A percentile compares a stretch with the other conserved stretches of the same genome.
Conservation (phyloP, 805 yeast species). For the Sporopachydermia lactativora region DNA sequence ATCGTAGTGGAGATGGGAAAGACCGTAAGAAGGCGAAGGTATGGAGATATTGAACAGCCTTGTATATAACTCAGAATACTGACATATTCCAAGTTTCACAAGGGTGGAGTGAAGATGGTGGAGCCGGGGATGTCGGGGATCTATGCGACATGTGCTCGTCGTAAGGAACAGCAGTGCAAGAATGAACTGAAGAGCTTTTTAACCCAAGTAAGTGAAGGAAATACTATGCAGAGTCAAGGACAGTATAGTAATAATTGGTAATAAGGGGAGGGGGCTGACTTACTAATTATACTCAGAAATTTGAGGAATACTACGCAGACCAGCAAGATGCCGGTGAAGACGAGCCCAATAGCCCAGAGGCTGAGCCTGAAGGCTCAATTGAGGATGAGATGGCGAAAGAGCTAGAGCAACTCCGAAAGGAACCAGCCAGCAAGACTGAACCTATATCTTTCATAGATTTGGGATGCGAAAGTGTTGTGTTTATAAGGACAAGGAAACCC, state of each 20-base stretch:
- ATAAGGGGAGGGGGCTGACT: too few species aligned
- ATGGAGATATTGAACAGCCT: too few species aligned
- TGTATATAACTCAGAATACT: too few species aligned
- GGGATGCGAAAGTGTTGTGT: slow-evolving; percentile 73
- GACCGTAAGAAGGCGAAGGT: background rate
- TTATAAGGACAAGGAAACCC: slow-evolving; percentile 69
- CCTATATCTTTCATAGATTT: slow-evolving; percentile 45
- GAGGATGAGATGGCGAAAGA: slow-evolving; percentile 71
- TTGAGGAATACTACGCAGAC: slow-evolving; percentile 27
- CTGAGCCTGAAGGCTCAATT: slow-evolving; percentile 30
- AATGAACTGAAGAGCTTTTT: slow-evolving; percentile 54
- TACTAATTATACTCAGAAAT: slow-evolving; percentile 14
- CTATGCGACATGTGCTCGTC: slow-evolving; percentile 79
- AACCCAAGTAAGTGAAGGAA: slow-evolving; percentile 30
- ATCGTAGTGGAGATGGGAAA: background rate
- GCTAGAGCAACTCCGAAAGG: slow-evolving; percentile 41
- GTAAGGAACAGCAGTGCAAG: slow-evolving; percentile 65
- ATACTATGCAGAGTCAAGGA: too few species aligned
- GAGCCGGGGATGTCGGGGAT: slow-evolving; percentile 84
- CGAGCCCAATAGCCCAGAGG: slow-evolving; percentile 17
- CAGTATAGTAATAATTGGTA: too few species aligned
- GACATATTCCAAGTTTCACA: too few species aligned
- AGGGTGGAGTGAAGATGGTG: slow-evolving; percentile 33
- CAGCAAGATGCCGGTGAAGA: slow-evolving; percentile 10
- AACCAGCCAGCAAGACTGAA: slow-evolving; percentile 23